These are phyloP conservation scores for Leucaena leucocephala DNA, from an alignment of 306 rosid species.

Conservation along the genomic window DNA sequence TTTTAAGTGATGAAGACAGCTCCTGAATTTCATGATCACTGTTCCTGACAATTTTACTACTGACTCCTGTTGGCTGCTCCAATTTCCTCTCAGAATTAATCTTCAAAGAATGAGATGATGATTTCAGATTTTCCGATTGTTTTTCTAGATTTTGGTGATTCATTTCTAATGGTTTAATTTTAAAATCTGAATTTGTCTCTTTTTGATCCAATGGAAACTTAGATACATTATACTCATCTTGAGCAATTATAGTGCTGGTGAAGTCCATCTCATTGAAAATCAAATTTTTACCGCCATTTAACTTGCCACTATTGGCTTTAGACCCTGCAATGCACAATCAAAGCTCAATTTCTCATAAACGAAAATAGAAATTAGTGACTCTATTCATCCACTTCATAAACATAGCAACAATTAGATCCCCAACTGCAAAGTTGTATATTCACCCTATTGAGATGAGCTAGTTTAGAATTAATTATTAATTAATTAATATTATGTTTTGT, in stretches of 20 bases:
- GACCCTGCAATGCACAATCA: slow-evolving; percentile 71
- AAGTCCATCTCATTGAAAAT: slow-evolving; percentile 63
- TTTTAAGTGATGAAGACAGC: slow-evolving; percentile 53
- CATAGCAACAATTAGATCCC: slow-evolving; percentile 5
- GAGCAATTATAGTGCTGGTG: slow-evolving; percentile 61
- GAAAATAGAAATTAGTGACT: slow-evolving; percentile 20
- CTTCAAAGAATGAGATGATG: background rate
- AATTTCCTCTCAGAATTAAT: background rate
- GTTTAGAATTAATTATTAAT: too few species aligned
- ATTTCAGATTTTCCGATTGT: background rate
- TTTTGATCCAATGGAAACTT: slow-evolving; percentile 52
- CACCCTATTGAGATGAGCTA: too few species aligned
- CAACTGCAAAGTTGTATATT: slow-evolving; percentile 17
- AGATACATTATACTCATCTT: slow-evolving; percentile 82
- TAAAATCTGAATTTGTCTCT: slow-evolving; percentile 39
- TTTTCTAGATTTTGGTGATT: background rate
- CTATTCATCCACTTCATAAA: slow-evolving; percentile 36
- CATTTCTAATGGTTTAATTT: slow-evolving; percentile 34
- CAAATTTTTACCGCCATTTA: slow-evolving; percentile 34
- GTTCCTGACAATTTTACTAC: slow-evolving; percentile 26
- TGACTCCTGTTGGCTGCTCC: slow-evolving; percentile 35
- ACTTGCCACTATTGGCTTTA: slow-evolving; percentile 47
- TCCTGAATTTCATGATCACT: slow-evolving; percentile 41
- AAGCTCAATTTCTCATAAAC: slow-evolving; percentile 45
- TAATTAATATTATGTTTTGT: too few species aligned